Evolutionary conservation across 805 yeast species (phyloP).

Genomic region (Candida montana): DNA sequence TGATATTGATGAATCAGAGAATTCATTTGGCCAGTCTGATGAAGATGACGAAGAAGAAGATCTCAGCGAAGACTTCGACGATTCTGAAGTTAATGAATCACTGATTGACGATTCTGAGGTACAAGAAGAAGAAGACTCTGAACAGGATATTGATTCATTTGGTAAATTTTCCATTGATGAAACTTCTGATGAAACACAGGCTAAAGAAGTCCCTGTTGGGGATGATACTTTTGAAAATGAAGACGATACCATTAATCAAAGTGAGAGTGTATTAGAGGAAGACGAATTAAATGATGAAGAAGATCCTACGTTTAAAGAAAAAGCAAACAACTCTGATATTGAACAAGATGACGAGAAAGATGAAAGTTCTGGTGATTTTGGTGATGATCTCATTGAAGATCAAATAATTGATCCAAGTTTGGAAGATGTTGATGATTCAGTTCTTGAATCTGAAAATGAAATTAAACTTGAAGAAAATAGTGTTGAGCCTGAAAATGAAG

Average conservation of each 20-base stretch:
- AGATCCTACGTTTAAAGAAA: neutral
- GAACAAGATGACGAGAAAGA: neutral
- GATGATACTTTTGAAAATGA: neutral
- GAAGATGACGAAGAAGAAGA: conserved; percentile 3
- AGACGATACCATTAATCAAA: neutral
- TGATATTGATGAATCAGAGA: neutral
- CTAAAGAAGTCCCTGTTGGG: neutral
- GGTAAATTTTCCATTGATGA: neutral
- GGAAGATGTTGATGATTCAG: neutral
- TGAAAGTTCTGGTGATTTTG: neutral
- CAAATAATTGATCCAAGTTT: conserved; percentile 3
- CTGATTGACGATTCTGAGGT: no score
- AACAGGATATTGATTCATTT: conserved; percentile 6
- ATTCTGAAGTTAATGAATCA: no score
- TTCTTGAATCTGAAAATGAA: no score
- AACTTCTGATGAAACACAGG: neutral
- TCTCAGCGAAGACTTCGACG: no score
- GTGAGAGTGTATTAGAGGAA: neutral
- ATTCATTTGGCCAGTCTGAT: no score
- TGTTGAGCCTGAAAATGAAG: no score
- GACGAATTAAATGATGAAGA: neutral
- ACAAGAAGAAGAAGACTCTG: conserved; percentile 5
- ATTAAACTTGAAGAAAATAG: no score
- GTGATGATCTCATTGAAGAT: neutral
- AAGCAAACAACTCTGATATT: neutral